Evolutionary conservation across 176 grass and related monocot species (phyloP).

Genomic region (Raddia distichophylla): DNA sequence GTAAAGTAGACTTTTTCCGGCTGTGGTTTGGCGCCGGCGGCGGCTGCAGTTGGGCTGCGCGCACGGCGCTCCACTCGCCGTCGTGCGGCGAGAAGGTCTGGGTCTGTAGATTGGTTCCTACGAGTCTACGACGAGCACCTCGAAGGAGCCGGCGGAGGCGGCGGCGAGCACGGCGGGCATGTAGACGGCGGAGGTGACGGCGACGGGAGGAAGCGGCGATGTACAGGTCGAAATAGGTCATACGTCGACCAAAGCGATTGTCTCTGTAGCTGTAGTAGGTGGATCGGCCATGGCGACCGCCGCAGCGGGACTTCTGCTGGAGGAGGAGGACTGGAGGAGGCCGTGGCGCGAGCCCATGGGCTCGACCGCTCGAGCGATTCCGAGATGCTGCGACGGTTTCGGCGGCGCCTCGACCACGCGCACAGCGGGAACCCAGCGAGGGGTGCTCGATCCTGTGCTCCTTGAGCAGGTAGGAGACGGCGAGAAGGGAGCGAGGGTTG

Average conservation of each 20-base stretch:
- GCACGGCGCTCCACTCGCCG: background rate
- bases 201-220: background rate
- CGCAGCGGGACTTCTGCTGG: too few species aligned
- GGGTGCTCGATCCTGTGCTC: too few species aligned
- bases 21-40: background rate
- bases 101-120: background rate
- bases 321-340: constrained; percentile 24
- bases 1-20: too few species aligned
- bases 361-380: background rate
- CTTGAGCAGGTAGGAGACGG: constrained; percentile 20
- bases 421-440: too few species aligned
- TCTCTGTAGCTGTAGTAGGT: too few species aligned
- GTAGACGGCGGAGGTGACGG: background rate
- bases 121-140: background rate
- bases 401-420: too few species aligned
- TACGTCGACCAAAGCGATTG: too few species aligned
- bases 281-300: background rate
- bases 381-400: background rate
- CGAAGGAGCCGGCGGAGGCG: background rate
- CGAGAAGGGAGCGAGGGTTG: background rate
- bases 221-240: background rate
- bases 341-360: background rate
- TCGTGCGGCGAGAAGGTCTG: background rate
- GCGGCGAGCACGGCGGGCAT: background rate
- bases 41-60: background rate